Conservation (phyloP, 2,329 filamentous ascomycete species). For the Claviceps pazoutovae region DNA sequence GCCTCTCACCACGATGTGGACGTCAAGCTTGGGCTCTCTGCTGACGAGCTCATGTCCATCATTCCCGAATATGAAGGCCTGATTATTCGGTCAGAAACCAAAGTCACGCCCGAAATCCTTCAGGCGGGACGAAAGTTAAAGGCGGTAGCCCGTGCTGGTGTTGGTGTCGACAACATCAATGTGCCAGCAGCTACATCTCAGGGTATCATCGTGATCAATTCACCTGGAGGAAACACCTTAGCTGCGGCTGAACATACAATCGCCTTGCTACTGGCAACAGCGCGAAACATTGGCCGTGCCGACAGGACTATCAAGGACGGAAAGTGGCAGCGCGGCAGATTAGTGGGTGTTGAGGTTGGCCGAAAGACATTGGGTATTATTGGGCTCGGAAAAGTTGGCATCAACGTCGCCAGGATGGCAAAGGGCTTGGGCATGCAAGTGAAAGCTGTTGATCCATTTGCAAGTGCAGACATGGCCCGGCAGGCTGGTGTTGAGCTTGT, state of each 20-base stretch:
- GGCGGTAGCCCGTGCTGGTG: slow-evolving; percentile 67
- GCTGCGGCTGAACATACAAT: slow-evolving; percentile 71
- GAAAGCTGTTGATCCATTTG: slow-evolving; percentile 63
- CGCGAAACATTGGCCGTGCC: slow-evolving; percentile 58
- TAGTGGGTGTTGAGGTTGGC: slow-evolving; percentile 67
- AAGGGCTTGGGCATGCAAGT: slow-evolving; percentile 66
- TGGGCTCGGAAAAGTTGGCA: slow-evolving; percentile 69
- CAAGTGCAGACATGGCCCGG: slow-evolving; percentile 55
- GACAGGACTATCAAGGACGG: slow-evolving; percentile 56
- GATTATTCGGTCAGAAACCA: slow-evolving; percentile 69
- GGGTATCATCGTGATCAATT: slow-evolving; percentile 71
- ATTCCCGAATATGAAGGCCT: slow-evolving; percentile 63
- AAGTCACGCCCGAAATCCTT: slow-evolving; percentile 58
- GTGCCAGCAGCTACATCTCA: slow-evolving; percentile 56
- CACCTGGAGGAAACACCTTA: slow-evolving; percentile 64
- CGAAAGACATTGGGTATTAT: slow-evolving; percentile 65
- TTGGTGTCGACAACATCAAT: slow-evolving; percentile 74
- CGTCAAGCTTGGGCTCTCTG: slow-evolving; percentile 45
- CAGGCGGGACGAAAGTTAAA: slow-evolving; percentile 53
- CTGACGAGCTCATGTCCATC: slow-evolving; percentile 48
- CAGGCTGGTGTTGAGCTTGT: slow-evolving; percentile 53
- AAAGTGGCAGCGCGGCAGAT: slow-evolving; percentile 59
- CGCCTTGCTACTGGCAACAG: slow-evolving; percentile 58
- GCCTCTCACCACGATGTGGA: slow-evolving; percentile 55
- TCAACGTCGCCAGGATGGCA: slow-evolving; percentile 68